Evolutionary conservation across 805 yeast genomes (phyloP), one percentile per base, ranked within the genome.

Genomic region (Saccharomyces paradoxus): DNA sequence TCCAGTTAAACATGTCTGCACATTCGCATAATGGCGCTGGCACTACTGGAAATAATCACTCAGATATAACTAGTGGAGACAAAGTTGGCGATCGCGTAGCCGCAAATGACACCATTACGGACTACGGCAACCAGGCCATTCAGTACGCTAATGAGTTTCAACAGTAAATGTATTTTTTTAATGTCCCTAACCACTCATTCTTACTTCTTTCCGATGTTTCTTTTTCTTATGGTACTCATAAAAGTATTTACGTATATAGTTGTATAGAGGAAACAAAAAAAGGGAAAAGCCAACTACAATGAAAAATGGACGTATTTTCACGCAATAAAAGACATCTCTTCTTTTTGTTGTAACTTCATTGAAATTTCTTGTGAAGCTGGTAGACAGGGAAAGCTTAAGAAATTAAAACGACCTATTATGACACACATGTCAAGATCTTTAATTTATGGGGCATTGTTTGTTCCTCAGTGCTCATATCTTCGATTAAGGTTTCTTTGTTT

Each of bases 101-200:
- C 21, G 58, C 58, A 7, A 54, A 60, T 49, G 68, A 63, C 31
- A 55, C 67, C 2, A 62, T 68, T 24, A 54, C 68, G 47, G 60
- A 58, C 22, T 69, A 60, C 52, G 71, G 67, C 4, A 62, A 64
- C 49, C 72, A 69, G 56, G 71, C 71, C 5, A 65, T 66, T 27
- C 70, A 66, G 31, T 69, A 63, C 54, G 71, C 66, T 5, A 64
- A 68, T 46, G 71, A 69, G 50, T 69, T 69, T 51, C 67, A 67
- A 58, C 61, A 66, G 46, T 37, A 37, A 37, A 21, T 12, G 17
- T n/a, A 17, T 37, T 37, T 37, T 37, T 37, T 6, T 37, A 37
- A 37, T 37, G 44, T 37, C 44, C 44, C 22, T 37, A 17, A 37
- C 22, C 44, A 37, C 44, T 37, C 22, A 37, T 37, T 37, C 44